Percentiles rank a stretch among this genome's conserved stretches.
phyloP scores from a whole-genome alignment of 2,329 filamentous ascomycete genomes.

The Ascochyta pisi region DNA sequence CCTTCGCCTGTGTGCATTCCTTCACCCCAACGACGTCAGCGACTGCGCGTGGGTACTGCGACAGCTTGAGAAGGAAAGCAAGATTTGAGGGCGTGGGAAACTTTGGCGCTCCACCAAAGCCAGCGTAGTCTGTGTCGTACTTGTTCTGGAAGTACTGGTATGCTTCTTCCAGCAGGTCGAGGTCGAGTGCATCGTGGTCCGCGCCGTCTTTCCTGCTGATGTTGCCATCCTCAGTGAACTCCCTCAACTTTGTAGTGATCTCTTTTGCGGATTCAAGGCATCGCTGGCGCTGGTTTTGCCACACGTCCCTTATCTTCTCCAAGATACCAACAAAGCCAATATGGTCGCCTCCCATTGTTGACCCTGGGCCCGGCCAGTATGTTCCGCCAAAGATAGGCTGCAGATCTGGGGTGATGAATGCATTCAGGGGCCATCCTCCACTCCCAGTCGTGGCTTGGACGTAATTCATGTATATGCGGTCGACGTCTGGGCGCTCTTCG shows the following conservation, averaged over 20 bases:
- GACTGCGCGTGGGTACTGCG: conserved; percentile 73
- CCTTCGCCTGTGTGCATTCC: conserved; percentile 74
- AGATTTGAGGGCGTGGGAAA: conserved; percentile 89
- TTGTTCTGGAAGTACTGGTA: conserved; percentile 57
- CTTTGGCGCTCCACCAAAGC: conserved; percentile 79
- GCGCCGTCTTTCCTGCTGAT: conserved; percentile 56
- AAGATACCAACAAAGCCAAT: conserved; percentile 85
- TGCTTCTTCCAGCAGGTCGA: conserved; percentile 91
- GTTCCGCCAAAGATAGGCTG: conserved; percentile 96
- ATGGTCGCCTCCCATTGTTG: conserved; percentile 60
- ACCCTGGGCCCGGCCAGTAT: conserved; percentile 87
- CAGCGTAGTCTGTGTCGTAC: conserved; percentile 49
- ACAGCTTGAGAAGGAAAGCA: conserved; percentile 78
- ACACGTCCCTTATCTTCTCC: conserved; percentile 75
- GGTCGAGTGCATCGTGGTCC: conserved; percentile 74
- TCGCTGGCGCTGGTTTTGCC: conserved; percentile 82
- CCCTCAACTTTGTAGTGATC: conserved; percentile 78
- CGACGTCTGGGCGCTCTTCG: conserved; percentile 91
- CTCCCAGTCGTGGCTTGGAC: conserved; percentile 89
- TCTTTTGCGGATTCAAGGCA: conserved; percentile 84
- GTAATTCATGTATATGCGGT: conserved; percentile 98
- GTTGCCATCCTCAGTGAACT: conserved; percentile 89
- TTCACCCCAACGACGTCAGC: conserved; percentile 85
- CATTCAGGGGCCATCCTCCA: conserved; percentile 93
- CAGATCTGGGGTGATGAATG: conserved; percentile 93